Evolutionary conservation across 1,139 yeast species (phyloP), one percentile per base, ranked within the genome.

Genomic region (Sugiyamaella castrensis): DNA sequence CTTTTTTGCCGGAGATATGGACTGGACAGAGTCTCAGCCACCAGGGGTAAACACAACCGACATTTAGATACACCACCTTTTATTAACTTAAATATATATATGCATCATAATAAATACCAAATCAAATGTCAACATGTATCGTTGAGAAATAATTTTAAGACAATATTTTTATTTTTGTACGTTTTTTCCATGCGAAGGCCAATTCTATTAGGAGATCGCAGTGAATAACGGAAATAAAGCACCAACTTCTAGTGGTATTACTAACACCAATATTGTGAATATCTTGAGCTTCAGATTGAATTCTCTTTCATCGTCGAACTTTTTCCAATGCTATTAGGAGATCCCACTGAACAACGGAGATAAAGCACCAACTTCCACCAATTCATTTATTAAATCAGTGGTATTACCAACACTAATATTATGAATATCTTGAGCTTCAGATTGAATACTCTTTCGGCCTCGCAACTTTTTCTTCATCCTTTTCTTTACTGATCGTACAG

Each of bases 171-270:
- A 4, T 3, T 19, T 19, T 19, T 19, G 24, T 19, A 19, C 24
- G 5, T 19, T 19, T 19, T 4, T 19, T 19, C 24, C 3, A 3
- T 19, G 24, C 5, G 24, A 19, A 19, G 24, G 24, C 24, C 24
- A 19, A 19, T 19, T 3, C 24, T 3, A 19, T 19, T 19, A 60
- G 30, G 57, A 52, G 36, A 62, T 52, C 24, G 60, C 65, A 19
- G 62, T 62, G 57, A 66, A 66, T 36, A 66, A 53, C 13, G 71
- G 71, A 42, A 68, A 64, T 45, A 68, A 55, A 4, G 69, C 69
- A 4, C 70, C 70, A 32, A 64, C 57, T 36, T 67, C 71, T 9
- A 30, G 58, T 53, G n/a, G 52, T 38, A 27, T 37, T 40, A n/a
- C 39, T 35, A 13, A 38, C 16, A 15, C 47, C 42, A 31, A 26